Evolutionary conservation across 2,329 filamentous ascomycete species (phyloP).

Genomic region (Aciculosporium take): DNA sequence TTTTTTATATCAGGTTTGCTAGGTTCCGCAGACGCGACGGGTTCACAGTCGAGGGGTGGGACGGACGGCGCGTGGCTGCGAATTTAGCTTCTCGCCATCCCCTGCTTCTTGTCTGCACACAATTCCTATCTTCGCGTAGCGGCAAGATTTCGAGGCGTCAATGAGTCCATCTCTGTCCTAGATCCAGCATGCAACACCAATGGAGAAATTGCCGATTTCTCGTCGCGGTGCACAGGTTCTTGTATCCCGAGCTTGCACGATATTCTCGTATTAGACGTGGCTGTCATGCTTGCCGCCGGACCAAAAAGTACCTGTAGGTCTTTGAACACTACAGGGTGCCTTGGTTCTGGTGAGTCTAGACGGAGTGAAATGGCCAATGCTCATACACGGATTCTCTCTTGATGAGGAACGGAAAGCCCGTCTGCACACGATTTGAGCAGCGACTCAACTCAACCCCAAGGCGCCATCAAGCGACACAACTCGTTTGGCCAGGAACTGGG

Average conservation of each 20-base stretch:
- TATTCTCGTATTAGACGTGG: slow-evolving; percentile 36
- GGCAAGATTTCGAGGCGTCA: slow-evolving; percentile 23
- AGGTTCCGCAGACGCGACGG: not conserved
- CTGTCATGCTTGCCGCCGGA: slow-evolving; percentile 33
- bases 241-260: slow-evolving; percentile 35
- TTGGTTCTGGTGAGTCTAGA: slow-evolving; percentile 29
- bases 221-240: slow-evolving; percentile 29
- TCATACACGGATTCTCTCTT: slow-evolving; percentile 37
- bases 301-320: slow-evolving; percentile 24
- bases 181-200: slow-evolving; percentile 27
- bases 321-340: slow-evolving; percentile 29
- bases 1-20: slow-evolving; percentile 39
- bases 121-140: not conserved
- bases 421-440: slow-evolving; percentile 33
- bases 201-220: slow-evolving; percentile 24
- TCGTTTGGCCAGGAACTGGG: slow-evolving; percentile 27
- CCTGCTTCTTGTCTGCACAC: too few relatives aligned
- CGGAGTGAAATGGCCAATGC: slow-evolving; percentile 31
- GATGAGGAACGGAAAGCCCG: slow-evolving; percentile 35
- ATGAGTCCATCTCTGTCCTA: slow-evolving; percentile 37
- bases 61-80: too few relatives aligned
- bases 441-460: slow-evolving; percentile 26
- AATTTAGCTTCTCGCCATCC: too few relatives aligned
- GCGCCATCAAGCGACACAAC: slow-evolving; percentile 26
- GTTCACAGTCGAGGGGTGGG: too few relatives aligned